These are phyloP conservation scores for Eucalyptus brandiana DNA, from an alignment of 345 rosid species.

Conservation along the genomic window DNA sequence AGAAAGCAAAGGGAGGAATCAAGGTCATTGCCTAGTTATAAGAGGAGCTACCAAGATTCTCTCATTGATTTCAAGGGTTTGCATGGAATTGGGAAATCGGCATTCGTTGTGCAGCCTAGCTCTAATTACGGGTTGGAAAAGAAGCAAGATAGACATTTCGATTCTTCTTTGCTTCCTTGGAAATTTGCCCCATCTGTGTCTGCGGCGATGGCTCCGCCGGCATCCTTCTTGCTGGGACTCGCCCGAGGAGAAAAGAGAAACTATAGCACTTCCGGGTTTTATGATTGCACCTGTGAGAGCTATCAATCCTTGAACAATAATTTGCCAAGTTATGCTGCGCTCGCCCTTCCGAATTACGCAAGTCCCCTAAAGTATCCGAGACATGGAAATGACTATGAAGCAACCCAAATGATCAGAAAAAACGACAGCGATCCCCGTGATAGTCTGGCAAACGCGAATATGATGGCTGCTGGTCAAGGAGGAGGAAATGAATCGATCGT, in stretches of 20 bases:
- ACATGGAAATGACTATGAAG: not conserved
- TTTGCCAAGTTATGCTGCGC: not conserved
- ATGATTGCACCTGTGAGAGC: not conserved
- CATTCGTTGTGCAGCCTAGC: not conserved
- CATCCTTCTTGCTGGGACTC: not conserved
- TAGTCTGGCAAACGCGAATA: not conserved
- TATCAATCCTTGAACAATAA: not conserved
- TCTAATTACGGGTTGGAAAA: not conserved
- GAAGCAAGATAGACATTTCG: not conserved
- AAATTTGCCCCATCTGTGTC: constrained; percentile 1
- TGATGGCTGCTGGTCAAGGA: not conserved
- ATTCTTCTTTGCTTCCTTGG: constrained; percentile 15
- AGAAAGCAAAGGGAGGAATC: constrained; percentile 31
- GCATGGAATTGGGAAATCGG: not conserved
- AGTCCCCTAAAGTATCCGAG: not conserved
- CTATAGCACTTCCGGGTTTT: not conserved
- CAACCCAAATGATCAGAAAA: not conserved
- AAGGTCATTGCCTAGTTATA: not conserved
- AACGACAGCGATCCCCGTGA: not conserved
- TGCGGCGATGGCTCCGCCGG: not conserved
- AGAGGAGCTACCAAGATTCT: not conserved
- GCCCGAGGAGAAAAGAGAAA: not conserved
- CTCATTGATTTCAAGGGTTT: not conserved
- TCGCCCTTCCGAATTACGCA: not conserved
- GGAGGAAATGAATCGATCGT: constrained; percentile 7